Conservation (phyloP, 2,329 filamentous ascomycete genomes). For the Fusarium sublunatum region DNA sequence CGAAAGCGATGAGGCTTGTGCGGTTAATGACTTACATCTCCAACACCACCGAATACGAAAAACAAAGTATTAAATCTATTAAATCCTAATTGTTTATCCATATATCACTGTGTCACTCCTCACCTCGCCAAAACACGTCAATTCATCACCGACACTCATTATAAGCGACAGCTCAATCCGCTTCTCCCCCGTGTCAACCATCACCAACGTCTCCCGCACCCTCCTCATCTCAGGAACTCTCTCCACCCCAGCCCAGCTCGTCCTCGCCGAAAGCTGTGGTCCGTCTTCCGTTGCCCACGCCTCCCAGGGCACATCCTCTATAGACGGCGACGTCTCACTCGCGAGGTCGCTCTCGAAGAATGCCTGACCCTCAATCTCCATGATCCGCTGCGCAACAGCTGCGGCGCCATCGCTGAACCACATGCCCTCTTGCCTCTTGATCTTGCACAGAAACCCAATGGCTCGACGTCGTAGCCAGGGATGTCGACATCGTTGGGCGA, state of each 20-base stretch:
- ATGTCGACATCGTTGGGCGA: conserved; percentile 47
- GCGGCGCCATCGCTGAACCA: conserved; percentile 49
- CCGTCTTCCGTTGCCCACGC: conserved; percentile 33
- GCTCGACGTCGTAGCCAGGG: conserved; percentile 45
- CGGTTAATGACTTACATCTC: neutral
- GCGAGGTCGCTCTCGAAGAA: conserved; percentile 33
- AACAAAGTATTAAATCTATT: neutral
- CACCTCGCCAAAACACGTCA: conserved; percentile 24
- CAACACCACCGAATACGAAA: conserved; percentile 2
- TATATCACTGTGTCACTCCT: conserved; percentile 30
- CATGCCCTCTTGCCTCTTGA: conserved; percentile 50
- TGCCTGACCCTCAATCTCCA: conserved; percentile 39
- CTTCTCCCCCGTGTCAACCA: conserved; percentile 34
- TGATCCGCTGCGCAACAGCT: conserved; percentile 36
- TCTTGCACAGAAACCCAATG: conserved; percentile 38
- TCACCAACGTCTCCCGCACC: conserved; percentile 42
- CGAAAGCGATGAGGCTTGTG: conserved; percentile 23
- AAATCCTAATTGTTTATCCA: conserved; percentile 17
- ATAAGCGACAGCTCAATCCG: conserved; percentile 38
- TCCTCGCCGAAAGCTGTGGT: conserved; percentile 11
- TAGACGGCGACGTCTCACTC: neutral
- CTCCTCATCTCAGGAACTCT: conserved; percentile 38
- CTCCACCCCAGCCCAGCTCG: conserved; percentile 40
- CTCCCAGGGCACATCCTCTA: conserved; percentile 39
- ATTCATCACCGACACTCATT: conserved; percentile 36